These are phyloP conservation scores for Tilletiaria anomala DNA, from an alignment of 1,284 basidiomycete genomes.

Conservation along the genomic window DNA sequence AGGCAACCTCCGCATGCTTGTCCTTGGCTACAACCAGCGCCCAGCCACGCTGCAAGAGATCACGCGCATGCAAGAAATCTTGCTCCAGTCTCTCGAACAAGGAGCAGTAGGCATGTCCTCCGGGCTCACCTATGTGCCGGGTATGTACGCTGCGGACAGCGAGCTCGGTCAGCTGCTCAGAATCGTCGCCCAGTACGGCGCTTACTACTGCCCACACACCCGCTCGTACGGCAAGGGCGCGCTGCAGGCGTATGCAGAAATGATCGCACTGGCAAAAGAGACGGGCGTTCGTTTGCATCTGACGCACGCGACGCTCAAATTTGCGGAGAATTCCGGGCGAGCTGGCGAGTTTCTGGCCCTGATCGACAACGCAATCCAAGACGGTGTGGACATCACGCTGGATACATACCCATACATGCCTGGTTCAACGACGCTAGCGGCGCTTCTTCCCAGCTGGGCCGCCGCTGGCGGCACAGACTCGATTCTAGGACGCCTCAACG, in stretches of 20 bases:
- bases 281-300: conserved; percentile 38
- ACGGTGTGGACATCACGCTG: conserved; percentile 32
- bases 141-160: conserved; percentile 40
- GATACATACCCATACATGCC: conserved; percentile 41
- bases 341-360: conserved; percentile 28
- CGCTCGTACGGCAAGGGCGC: conserved; percentile 36
- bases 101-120: conserved; percentile 40
- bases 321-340: conserved; percentile 35
- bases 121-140: conserved; percentile 41
- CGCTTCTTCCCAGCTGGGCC: conserved; percentile 38
- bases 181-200: conserved; percentile 25
- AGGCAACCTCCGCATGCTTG: conserved; percentile 39
- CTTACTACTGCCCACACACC: conserved; percentile 40
- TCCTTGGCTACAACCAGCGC: conserved; percentile 32
- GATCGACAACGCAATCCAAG: conserved; percentile 21
- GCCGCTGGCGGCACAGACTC: conserved; percentile 32
- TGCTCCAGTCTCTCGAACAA: conserved; percentile 27
- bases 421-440: conserved; percentile 38
- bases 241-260: conserved; percentile 37
- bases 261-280: conserved; percentile 29
- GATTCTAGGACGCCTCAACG: conserved; percentile 28
- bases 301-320: conserved; percentile 41
- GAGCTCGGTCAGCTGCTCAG: conserved; percentile 34
- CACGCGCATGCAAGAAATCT: conserved; percentile 19
- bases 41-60: conserved; percentile 22